A percentile compares a stretch with the other conserved stretches of the same genome.
Conservation (phyloP, 2,329 filamentous ascomycete species). For the Corniculantispora saksenae region DNA sequence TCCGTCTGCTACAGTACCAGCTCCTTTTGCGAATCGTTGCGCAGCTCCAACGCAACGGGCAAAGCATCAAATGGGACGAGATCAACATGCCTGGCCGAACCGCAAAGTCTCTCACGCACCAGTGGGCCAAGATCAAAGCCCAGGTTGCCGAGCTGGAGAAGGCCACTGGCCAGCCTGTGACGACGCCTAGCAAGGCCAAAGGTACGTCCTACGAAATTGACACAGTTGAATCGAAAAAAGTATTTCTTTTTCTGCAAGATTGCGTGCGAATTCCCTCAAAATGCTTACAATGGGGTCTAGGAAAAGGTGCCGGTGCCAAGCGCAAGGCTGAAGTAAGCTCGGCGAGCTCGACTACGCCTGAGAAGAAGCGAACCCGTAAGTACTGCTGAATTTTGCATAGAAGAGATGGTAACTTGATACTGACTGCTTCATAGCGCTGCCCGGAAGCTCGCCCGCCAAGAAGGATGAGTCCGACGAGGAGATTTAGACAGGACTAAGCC, state of each 20-base stretch:
- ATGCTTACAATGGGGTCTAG: neutral
- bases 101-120: slow-evolving; percentile 24
- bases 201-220: neutral
- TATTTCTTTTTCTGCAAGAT: no score
- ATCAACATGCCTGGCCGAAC: slow-evolving; percentile 26
- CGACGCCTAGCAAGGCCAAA: slow-evolving; percentile 4
- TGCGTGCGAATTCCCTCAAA: no score
- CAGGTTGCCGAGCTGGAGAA: slow-evolving; percentile 30
- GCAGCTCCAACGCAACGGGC: slow-evolving; percentile 18
- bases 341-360: slow-evolving; percentile 9
- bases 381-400: neutral
- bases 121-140: slow-evolving; percentile 23
- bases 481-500: neutral
- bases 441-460: neutral
- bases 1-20: slow-evolving; percentile 17
- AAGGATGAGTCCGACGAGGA: neutral
- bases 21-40: slow-evolving; percentile 22
- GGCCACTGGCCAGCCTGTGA: slow-evolving; percentile 1
- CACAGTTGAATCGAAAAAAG: no score
- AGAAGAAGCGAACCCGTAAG: slow-evolving; percentile 15
- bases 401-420: neutral
- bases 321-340: slow-evolving; percentile 1
- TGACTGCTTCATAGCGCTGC: neutral
- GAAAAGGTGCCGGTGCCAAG: slow-evolving; percentile 3
- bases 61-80: slow-evolving; percentile 22